Conservation (phyloP, 2,329 filamentous ascomycete species). For the Thielaviopsis euricoi region DNA sequence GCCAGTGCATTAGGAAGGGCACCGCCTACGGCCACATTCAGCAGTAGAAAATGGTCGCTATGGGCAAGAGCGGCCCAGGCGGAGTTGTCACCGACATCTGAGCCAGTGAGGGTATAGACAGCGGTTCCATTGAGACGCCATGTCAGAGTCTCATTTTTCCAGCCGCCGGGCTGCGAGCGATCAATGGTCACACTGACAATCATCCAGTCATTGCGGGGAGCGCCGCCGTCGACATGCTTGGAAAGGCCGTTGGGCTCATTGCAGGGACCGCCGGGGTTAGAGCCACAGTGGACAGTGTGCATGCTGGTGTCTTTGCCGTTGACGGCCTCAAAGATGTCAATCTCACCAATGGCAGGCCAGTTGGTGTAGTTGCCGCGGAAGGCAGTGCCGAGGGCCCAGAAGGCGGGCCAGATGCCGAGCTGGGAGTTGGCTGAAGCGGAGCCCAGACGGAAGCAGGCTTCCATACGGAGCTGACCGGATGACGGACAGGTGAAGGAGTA, state of each 20-base stretch:
- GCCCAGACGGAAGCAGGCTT: conserved; percentile 24
- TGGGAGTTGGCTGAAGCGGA: conserved; percentile 15
- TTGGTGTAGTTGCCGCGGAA: conserved; percentile 23
- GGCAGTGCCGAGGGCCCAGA: conserved; percentile 26
- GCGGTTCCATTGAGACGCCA: conserved; percentile 21
- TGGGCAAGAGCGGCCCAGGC: conserved; percentile 20
- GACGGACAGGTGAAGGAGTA: conserved; percentile 21
- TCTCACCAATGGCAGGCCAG: conserved; percentile 28
- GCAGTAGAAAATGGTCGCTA: conserved; percentile 20
- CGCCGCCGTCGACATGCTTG: conserved; percentile 10
- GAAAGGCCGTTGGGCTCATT: conserved; percentile 23
- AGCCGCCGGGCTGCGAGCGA: conserved; percentile 14
- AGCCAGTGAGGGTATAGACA: conserved; percentile 17
- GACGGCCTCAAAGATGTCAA: conserved; percentile 28
- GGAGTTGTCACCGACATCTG: conserved; percentile 15
- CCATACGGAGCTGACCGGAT: conserved; percentile 22
- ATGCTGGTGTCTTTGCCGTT: conserved; percentile 22
- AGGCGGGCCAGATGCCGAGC: conserved; percentile 29
- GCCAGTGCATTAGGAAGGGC: conserved; percentile 21
- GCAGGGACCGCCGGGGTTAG: conserved; percentile 23
- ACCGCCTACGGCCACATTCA: conserved; percentile 26
- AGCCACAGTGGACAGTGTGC: conserved; percentile 27
- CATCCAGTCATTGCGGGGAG: conserved; percentile 20
- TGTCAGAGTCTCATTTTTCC: conserved; percentile 18
- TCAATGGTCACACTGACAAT: conserved; percentile 20